Base-by-base conservation (phyloP, 2,329 filamentous ascomycete genomes). In the Onygena corvina region DNA sequence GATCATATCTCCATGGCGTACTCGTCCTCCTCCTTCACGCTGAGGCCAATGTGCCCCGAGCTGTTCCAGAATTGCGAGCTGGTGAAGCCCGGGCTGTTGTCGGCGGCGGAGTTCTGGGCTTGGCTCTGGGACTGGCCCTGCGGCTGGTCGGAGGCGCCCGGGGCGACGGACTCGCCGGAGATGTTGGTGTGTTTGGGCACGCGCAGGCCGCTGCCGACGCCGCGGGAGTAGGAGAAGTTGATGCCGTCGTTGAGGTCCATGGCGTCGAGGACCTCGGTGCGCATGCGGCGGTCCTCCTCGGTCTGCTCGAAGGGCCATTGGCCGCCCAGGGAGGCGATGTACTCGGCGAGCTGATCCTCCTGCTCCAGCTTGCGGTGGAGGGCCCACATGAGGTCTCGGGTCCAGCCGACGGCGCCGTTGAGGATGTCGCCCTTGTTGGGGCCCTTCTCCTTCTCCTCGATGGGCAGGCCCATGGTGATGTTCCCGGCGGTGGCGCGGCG, bases 401-500 rank as follows among this genome's bases (percentile, higher is more conserved):
- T 95, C 92, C 92, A 98, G 68, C 87, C 88, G 48, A 96, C 92
- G 29, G 90, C 86, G 25, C 92, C 90, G 61, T 96, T 96, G 59
- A 98, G 81, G 52, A 98, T 96, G 60, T 98, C 92, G 45, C 92
- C 92, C 71, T 98, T 98, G 74, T 96, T 96, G 4, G 92, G 92
- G 0, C 92, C 92, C 64, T 96, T 96, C 70, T 98, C 92, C 65
- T 96, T 96, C 58, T 96, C 92, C 60, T 98, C 92, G 30, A 94
- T 77, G 0, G 92, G 90, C 25, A 96, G 76, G 11, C 89, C 88
- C 56, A 90, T 90, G 4, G 88, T 94, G 60, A 95, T 95, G 62
- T 85, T 93, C 31, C 84, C 84, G 4, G 81, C 75, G n/a, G 73
- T 74, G 25, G 88, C 88, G 54, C 89, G 81, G 55, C 88, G 79